Conservation (phyloP, 768 basidiomycete genomes). For the Hericium coralloides region DNA sequence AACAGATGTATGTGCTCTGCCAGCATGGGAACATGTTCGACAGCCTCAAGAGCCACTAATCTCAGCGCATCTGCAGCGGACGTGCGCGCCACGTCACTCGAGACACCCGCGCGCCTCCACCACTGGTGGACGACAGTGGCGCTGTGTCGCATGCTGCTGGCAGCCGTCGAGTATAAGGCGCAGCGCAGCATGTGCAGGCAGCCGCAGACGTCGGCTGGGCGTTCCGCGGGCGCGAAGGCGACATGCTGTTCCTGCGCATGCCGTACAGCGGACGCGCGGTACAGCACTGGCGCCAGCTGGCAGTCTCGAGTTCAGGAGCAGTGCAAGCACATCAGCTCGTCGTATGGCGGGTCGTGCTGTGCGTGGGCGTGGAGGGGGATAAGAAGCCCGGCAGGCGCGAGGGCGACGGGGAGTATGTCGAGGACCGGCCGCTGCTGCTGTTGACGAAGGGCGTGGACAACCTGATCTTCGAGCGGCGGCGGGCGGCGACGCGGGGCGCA, state of each 20-base stretch:
- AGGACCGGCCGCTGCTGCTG: constrained; percentile 49
- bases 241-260: constrained; percentile 66
- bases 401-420: constrained; percentile 39
- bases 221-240: constrained; percentile 83
- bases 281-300: constrained; percentile 83
- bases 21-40: no score
- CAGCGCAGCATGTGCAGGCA: no score
- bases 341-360: constrained; percentile 44
- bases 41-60: no score
- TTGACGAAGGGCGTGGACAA: constrained; percentile 94
- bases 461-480: constrained; percentile 83
- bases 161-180: no score
- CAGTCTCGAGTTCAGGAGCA: constrained; percentile 95
- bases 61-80: no score
- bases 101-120: no score
- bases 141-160: no score
- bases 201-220: constrained; percentile 87
- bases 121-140: no score
- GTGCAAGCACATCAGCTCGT: constrained; percentile 94
- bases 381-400: no score
- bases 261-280: constrained; percentile 50
- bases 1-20: no score
- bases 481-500: constrained; percentile 49
- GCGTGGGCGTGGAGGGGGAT: no score
- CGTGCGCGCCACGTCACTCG: no score